These are phyloP conservation scores for Globisporangium cederbergense DNA, from an alignment of 352 stramenopile species.

Conservation along the genomic window DNA sequence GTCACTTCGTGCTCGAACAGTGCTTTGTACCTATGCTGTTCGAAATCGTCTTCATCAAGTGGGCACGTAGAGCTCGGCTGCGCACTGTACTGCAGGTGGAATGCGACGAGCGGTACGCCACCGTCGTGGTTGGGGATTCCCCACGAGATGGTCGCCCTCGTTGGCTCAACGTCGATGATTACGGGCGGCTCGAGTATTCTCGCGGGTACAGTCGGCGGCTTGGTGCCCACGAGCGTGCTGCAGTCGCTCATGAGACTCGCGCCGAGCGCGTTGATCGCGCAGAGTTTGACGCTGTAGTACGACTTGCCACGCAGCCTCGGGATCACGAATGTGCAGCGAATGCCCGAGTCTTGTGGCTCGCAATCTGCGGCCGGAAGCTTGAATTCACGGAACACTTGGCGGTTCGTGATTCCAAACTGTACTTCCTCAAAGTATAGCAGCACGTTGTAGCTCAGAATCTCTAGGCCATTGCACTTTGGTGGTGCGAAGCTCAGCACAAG, in stretches of 20 bases:
- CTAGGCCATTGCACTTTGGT: constrained; percentile 49
- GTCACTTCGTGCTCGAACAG: constrained; percentile 36
- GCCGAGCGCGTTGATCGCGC: constrained; percentile 47
- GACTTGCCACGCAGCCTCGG: constrained; percentile 33
- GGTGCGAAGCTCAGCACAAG: constrained; percentile 32
- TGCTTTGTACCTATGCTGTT: constrained; percentile 11
- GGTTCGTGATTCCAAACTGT: constrained; percentile 53
- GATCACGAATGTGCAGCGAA: constrained; percentile 19
- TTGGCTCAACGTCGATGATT: constrained; percentile 42
- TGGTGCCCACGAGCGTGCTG: constrained; percentile 40
- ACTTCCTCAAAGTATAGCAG: constrained; percentile 48
- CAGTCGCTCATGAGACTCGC: constrained; percentile 30
- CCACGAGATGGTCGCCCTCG: constrained; percentile 39
- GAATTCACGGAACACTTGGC: constrained; percentile 38
- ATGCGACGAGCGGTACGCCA: constrained; percentile 35
- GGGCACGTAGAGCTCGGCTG: constrained; percentile 8
- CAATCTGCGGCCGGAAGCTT: constrained; percentile 23
- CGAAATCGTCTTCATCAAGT: constrained; percentile 19
- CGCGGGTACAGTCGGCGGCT: constrained; percentile 31
- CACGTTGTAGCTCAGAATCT: constrained; percentile 45
- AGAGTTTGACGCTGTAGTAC: constrained; percentile 47
- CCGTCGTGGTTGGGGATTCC: constrained; percentile 43
- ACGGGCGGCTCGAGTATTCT: constrained; percentile 25
- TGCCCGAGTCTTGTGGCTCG: background rate
- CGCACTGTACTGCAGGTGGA: constrained; percentile 53